Evolutionary conservation across 371 early-diverging fungal genomes (phyloP).

Genomic region (Cokeromyces recurvatus): DNA sequence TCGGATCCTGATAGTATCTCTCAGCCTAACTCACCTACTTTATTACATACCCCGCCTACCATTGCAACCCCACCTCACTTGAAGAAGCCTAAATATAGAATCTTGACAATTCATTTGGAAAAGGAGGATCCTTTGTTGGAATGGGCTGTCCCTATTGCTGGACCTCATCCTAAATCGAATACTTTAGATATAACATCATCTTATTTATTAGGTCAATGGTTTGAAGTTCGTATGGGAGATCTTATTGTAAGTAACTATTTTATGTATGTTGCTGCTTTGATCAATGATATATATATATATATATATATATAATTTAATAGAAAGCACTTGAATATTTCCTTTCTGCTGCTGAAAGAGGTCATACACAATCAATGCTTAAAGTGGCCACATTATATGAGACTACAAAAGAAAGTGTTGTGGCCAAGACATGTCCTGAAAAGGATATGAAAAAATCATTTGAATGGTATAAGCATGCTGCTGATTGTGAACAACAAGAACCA

Average conservation of each 20-base stretch:
- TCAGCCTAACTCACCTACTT: slow-evolving; percentile 33
- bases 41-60: slow-evolving; percentile 27
- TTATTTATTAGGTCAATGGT: slow-evolving; percentile 43
- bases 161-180: slow-evolving; percentile 18
- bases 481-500: slow-evolving; percentile 21
- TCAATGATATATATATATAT: too few species aligned
- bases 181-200: slow-evolving; percentile 44
- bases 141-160: slow-evolving; percentile 24
- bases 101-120: slow-evolving; percentile 47
- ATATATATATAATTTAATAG: too few species aligned
- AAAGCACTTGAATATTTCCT: slow-evolving; percentile 36
- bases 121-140: slow-evolving; percentile 28
- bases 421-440: slow-evolving; percentile 19
- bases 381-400: slow-evolving; percentile 38
- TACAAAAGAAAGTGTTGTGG: slow-evolving; percentile 1
- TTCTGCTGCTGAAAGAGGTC: slow-evolving; percentile 41
- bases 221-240: slow-evolving; percentile 37
- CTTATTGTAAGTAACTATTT: slow-evolving; percentile 28
- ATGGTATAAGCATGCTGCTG: slow-evolving; percentile 44
- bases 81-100: slow-evolving; percentile 31
- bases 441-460: slow-evolving; percentile 40
- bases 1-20: slow-evolving; percentile 25
- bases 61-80: slow-evolving; percentile 24
- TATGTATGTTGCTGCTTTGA: background rate
- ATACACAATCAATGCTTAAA: slow-evolving; percentile 44